Evolutionary conservation across 495 filamentous ascomycete species (phyloP).

Genomic region (Tuber borchii): DNA sequence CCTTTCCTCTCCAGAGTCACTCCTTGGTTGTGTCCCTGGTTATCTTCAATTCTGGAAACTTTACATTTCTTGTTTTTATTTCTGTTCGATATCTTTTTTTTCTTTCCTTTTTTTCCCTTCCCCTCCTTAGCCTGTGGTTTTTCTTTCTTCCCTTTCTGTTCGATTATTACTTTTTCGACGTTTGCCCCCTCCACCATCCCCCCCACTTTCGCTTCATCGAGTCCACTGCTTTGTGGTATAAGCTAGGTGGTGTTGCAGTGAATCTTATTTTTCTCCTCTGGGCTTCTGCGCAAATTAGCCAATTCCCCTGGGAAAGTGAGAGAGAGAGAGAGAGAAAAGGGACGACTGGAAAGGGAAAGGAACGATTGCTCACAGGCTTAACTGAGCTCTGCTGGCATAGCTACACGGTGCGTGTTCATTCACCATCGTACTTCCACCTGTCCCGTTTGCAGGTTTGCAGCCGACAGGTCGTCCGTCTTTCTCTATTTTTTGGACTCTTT

Average conservation of each 20-base stretch:
- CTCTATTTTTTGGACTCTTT: not conserved
- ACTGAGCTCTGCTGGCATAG: slow-evolving; percentile 40
- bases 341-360: slow-evolving; percentile 18
- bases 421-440: slow-evolving; percentile 31
- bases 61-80: slow-evolving; percentile 30
- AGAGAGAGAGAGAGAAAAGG: not conserved
- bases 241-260: not conserved
- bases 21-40: slow-evolving; percentile 7
- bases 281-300: not conserved
- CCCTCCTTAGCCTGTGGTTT: slow-evolving; percentile 10
- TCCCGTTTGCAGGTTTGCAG: slow-evolving; percentile 28
- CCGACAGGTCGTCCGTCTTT: not conserved
- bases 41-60: slow-evolving; percentile 28
- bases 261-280: slow-evolving; percentile 16
- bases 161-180: slow-evolving; percentile 23
- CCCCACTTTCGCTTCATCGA: slow-evolving; percentile 31
- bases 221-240: slow-evolving; percentile 19
- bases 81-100: slow-evolving; percentile 25
- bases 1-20: slow-evolving; percentile 20
- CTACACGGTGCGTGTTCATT: slow-evolving; percentile 35
- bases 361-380: slow-evolving; percentile 32
- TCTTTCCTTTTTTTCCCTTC: slow-evolving; percentile 18
- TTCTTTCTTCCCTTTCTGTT: slow-evolving; percentile 3
- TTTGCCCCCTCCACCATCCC: slow-evolving; percentile 24
- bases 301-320: slow-evolving; percentile 3